Evolutionary conservation across 768 basidiomycete genomes (phyloP).

Genomic region (Leccinum disarticulatum): DNA sequence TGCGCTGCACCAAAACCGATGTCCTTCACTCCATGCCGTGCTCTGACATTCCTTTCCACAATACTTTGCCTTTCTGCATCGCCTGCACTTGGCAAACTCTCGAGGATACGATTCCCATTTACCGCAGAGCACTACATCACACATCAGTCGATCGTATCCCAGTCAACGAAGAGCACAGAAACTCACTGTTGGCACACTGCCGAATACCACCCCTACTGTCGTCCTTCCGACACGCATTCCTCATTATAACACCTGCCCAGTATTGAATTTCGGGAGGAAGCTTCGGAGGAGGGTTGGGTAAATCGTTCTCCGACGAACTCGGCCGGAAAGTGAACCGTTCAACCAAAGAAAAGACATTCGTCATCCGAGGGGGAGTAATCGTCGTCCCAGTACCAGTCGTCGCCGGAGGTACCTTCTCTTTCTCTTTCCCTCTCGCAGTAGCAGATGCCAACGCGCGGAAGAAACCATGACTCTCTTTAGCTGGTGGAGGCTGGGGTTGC

Average conservation of each 20-base stretch:
- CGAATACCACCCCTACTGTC: conserved; percentile 89
- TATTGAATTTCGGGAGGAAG: conserved; percentile 93
- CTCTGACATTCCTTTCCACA: conserved; percentile 98
- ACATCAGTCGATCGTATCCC: conserved; percentile 2
- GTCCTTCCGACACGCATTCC: conserved; percentile 98
- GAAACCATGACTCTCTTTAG: conserved; percentile 40
- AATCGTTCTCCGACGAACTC: conserved; percentile 72
- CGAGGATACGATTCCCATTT: conserved; percentile 90
- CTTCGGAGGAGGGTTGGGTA: conserved; percentile 66
- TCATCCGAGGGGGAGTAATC: conserved; percentile 45
- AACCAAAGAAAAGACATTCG: conserved; percentile 94
- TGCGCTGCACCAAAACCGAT: conserved; percentile 90
- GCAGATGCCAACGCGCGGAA: conserved; percentile 47
- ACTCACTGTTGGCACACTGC: conserved; percentile 95
- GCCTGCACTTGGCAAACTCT: conserved; percentile 94
- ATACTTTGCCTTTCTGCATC: conserved; percentile 97
- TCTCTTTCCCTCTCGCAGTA: conserved; percentile 49
- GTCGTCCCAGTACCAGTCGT: conserved; percentile 17
- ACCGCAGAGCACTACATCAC: conserved; percentile 79
- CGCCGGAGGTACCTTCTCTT: conserved; percentile 33
- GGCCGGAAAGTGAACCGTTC: conserved; percentile 97
- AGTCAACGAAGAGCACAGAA: not conserved
- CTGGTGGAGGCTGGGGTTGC: conserved; percentile 18
- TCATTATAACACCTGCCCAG: conserved; percentile 99
- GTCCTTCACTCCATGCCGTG: conserved; percentile 94